Conservation (phyloP, 257 asterid genomes). For the Penstemon davidsonii region DNA sequence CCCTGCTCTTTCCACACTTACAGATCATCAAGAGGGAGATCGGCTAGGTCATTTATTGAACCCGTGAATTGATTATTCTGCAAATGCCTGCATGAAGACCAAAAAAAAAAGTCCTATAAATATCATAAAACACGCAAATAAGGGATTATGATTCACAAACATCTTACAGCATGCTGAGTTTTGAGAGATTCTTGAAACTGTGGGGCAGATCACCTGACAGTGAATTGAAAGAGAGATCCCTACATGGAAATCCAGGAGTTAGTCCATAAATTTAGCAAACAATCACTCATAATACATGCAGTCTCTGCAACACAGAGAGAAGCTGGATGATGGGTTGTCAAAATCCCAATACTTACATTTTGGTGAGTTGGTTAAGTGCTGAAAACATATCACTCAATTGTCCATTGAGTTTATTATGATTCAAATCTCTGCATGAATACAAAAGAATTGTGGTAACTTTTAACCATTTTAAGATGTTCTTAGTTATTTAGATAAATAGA, state of each 20-base stretch:
- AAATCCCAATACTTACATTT: slow-evolving; percentile 37
- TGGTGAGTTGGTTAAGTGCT: slow-evolving; percentile 45
- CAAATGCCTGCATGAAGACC: slow-evolving; percentile 42
- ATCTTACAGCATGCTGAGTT: slow-evolving; percentile 45
- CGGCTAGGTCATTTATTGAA: slow-evolving; percentile 49
- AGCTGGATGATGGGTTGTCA: neutral
- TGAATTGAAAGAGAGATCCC: slow-evolving; percentile 62
- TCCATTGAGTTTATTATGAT: slow-evolving; percentile 55
- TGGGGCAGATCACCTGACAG: slow-evolving; percentile 53
- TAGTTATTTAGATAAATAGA: neutral
- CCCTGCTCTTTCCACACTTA: slow-evolving; percentile 34
- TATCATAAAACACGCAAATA: slow-evolving; percentile 14
- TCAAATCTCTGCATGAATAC: slow-evolving; percentile 43
- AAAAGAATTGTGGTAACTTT: slow-evolving; percentile 1
- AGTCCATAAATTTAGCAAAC: neutral
- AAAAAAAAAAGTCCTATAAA: slow-evolving; percentile 28
- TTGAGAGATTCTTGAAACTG: slow-evolving; percentile 47
- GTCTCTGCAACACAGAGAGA: neutral
- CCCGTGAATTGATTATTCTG: slow-evolving; percentile 65
- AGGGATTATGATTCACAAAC: neutral
- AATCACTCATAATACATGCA: neutral
- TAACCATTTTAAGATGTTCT: slow-evolving; percentile 16
- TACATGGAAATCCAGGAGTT: slow-evolving; percentile 21
- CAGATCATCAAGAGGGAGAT: slow-evolving; percentile 57
- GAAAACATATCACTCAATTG: slow-evolving; percentile 51